These are phyloP conservation scores for Phytophthora europaea DNA, from an alignment of 352 stramenopile genomes.

Conservation along the genomic window DNA sequence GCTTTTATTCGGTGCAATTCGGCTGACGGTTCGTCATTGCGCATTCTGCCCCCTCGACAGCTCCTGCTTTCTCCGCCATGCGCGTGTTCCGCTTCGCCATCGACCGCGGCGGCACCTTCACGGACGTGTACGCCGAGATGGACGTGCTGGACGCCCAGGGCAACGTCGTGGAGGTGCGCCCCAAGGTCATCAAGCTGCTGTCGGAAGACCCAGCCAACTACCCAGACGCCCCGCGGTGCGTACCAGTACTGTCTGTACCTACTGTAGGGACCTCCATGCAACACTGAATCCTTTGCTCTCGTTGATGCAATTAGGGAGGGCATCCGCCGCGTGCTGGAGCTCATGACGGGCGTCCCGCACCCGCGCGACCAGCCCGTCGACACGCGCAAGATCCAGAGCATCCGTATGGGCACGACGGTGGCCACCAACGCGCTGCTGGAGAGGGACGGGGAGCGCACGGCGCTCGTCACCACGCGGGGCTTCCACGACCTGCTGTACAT, in stretches of 20 bases:
- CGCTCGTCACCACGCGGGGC: slow-evolving; percentile 95
- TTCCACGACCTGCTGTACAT: slow-evolving; percentile 98
- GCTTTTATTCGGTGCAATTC: too few species aligned
- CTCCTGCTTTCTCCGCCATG: slow-evolving; percentile 10
- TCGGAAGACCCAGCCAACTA: slow-evolving; percentile 99
- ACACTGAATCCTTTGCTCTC: neutral
- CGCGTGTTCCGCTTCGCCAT: slow-evolving; percentile 96
- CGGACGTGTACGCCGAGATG: slow-evolving; percentile 97
- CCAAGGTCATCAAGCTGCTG: slow-evolving; percentile 97
- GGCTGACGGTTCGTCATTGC: neutral
- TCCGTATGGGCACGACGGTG: slow-evolving; percentile 99
- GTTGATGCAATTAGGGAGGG: slow-evolving; percentile 63
- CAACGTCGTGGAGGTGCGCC: slow-evolving; percentile 54
- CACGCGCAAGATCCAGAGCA: slow-evolving; percentile 94
- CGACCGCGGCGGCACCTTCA: slow-evolving; percentile 98
- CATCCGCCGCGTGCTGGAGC: slow-evolving; percentile 96
- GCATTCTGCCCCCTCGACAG: neutral
- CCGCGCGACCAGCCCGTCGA: slow-evolving; percentile 86
- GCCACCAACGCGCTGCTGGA: slow-evolving; percentile 99
- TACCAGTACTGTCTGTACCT: neutral
- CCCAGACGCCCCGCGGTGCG: slow-evolving; percentile 94
- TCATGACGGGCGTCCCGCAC: slow-evolving; percentile 92
- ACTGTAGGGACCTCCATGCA: neutral
- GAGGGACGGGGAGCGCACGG: slow-evolving; percentile 95
- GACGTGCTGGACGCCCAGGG: slow-evolving; percentile 76